Evolutionary conservation across 1,139 yeast genomes (phyloP).

Genomic region (Geotrichum klebahnii): DNA sequence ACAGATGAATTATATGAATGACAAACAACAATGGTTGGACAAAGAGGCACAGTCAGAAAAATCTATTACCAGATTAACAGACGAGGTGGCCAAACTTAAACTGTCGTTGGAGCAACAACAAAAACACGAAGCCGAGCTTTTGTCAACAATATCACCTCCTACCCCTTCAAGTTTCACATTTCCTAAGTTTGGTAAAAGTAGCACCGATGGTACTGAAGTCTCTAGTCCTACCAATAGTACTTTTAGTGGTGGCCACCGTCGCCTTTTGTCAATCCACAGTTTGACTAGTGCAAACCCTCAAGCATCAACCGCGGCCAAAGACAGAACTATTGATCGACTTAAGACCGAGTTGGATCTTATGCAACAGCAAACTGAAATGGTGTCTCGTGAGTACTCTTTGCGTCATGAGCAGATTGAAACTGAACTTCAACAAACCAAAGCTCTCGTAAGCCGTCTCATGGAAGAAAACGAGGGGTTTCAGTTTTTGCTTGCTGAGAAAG

Average conservation of each 20-base stretch:
- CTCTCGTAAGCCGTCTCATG: conserved; percentile 32
- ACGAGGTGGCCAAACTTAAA: conserved; percentile 14
- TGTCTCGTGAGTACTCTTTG: conserved; percentile 34
- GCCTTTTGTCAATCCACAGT: conserved; percentile 17
- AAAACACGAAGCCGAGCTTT: neutral
- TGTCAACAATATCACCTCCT: neutral
- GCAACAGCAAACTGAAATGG: conserved; percentile 34
- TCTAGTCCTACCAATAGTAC: neutral
- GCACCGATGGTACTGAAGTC: neutral
- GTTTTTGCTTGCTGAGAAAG: conserved; percentile 36
- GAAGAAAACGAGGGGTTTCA: conserved; percentile 40
- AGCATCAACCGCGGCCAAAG: conserved; percentile 10
- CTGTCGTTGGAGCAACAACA: neutral
- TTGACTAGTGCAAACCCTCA: neutral
- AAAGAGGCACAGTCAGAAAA: conserved; percentile 32
- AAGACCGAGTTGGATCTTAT: conserved; percentile 30
- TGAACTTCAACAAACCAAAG: conserved; percentile 33
- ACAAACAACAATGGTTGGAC: conserved; percentile 37
- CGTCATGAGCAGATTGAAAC: conserved; percentile 32
- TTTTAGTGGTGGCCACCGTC: conserved; percentile 5
- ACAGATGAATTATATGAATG: conserved; percentile 36
- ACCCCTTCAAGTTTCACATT: neutral
- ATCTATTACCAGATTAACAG: conserved; percentile 25
- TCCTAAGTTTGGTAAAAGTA: conserved; percentile 2
- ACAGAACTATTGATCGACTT: conserved; percentile 25